Conservation (phyloP, 2,329 filamentous ascomycete species). For the Fusarium nelsonii region DNA sequence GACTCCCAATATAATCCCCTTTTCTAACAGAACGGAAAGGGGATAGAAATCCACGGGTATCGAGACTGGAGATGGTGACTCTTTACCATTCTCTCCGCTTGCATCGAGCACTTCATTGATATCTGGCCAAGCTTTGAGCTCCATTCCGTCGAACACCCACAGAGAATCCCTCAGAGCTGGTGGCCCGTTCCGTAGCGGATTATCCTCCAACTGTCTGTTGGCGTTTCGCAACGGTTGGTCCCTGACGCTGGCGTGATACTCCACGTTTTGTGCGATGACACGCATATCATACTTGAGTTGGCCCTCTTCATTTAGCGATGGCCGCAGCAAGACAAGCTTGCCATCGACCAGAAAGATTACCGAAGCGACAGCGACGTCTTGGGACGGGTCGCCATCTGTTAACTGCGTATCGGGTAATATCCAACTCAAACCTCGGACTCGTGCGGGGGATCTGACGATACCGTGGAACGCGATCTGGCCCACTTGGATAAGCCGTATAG, state of each 20-base stretch:
- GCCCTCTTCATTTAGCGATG: constrained; percentile 83
- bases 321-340: constrained; percentile 92
- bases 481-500: constrained; percentile 87
- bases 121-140: constrained; percentile 90
- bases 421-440: constrained; percentile 95
- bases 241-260: constrained; percentile 93
- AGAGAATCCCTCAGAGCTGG: constrained; percentile 82
- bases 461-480: constrained; percentile 98
- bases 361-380: constrained; percentile 92
- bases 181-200: constrained; percentile 45
- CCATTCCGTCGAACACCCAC: constrained; percentile 92
- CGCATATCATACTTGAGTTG: constrained; percentile 98
- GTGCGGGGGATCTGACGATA: constrained; percentile 91
- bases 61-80: constrained; percentile 79
- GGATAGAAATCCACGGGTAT: constrained; percentile 96
- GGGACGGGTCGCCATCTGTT: constrained; percentile 90
- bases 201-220: constrained; percentile 47
- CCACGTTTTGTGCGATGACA: constrained; percentile 93
- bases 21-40: constrained; percentile 85
- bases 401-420: constrained; percentile 92
- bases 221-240: constrained; percentile 73
- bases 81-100: constrained; percentile 72
- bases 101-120: constrained; percentile 85
- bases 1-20: constrained; percentile 89
- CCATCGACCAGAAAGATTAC: constrained; percentile 97